These are phyloP conservation scores for Mortierella alpina DNA, from an alignment of 192 early-diverging fungal genomes.

Conservation along the genomic window DNA sequence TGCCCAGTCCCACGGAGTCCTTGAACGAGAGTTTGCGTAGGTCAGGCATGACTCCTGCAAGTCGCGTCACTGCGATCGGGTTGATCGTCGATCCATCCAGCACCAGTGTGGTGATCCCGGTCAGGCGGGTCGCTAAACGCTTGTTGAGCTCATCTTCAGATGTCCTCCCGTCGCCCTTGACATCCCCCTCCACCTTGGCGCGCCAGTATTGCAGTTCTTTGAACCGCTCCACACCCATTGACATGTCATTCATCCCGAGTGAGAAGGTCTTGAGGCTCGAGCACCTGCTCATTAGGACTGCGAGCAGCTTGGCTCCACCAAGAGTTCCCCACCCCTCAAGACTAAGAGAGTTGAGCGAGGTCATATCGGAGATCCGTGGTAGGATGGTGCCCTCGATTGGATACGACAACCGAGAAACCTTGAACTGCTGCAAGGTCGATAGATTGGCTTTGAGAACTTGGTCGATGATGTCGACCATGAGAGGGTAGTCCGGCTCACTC, in stretches of 20 bases:
- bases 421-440: no score
- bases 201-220: slow-evolving; percentile 5
- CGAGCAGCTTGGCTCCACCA: not conserved
- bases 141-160: not conserved
- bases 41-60: slow-evolving; percentile 25
- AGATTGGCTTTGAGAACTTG: no score
- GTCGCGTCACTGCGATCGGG: not conserved
- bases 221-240: not conserved
- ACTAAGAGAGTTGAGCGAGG: not conserved
- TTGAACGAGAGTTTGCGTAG: slow-evolving; percentile 15
- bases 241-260: slow-evolving; percentile 15
- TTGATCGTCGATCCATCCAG: slow-evolving; percentile 27
- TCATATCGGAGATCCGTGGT: not conserved
- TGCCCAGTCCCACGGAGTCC: slow-evolving; percentile 12
- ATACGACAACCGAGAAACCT: no score
- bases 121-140: not conserved
- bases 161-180: not conserved
- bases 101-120: slow-evolving; percentile 7
- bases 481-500: no score
- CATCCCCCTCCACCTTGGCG: not conserved
- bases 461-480: no score
- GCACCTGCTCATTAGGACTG: not conserved
- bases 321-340: slow-evolving; percentile 3
- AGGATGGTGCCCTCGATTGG: not conserved
- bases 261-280: not conserved